These are phyloP conservation scores for Taphrina communis DNA, from an alignment of 1,139 yeast genomes.

Conservation along the genomic window DNA sequence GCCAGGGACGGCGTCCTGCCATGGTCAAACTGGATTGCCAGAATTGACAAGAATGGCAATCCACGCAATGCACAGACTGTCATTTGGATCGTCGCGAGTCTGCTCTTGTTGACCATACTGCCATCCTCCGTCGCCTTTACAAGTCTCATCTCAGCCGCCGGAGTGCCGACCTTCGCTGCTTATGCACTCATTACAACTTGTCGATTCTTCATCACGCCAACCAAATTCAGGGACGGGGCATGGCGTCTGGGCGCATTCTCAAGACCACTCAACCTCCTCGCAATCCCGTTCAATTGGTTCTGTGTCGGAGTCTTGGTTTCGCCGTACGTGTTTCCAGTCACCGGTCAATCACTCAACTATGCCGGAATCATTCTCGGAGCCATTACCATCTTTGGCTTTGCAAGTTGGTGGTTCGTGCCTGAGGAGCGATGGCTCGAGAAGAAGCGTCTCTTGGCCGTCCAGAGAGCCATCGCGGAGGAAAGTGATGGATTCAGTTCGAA, in stretches of 20 bases:
- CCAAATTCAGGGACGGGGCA: constrained; percentile 45
- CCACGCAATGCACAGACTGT: constrained; percentile 48
- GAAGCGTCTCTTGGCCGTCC: constrained; percentile 32
- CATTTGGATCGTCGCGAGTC: constrained; percentile 48
- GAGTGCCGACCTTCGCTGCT: constrained; percentile 49
- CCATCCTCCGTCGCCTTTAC: constrained; percentile 49
- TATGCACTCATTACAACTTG: constrained; percentile 49
- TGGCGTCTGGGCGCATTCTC: constrained; percentile 48
- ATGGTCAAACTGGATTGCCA: constrained; percentile 49
- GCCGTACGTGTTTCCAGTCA: constrained; percentile 70
- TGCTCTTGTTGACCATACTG: constrained; percentile 48
- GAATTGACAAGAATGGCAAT: constrained; percentile 46
- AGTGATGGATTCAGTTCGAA: constrained; percentile 8
- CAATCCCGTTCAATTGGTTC: constrained; percentile 65
- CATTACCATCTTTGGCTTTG: constrained; percentile 60
- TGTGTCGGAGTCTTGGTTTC: constrained; percentile 69
- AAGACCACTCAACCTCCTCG: constrained; percentile 51
- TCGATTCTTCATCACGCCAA: constrained; percentile 47
- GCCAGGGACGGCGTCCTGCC: constrained; percentile 50
- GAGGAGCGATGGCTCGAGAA: constrained; percentile 48
- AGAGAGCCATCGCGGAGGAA: constrained; percentile 18
- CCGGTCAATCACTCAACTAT: constrained; percentile 69
- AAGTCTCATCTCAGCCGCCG: constrained; percentile 49
- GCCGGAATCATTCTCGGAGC: constrained; percentile 69
- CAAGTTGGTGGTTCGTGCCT: constrained; percentile 58